Base-by-base conservation (phyloP, 1,284 basidiomycete species). In the Hypsizygus ulmarius region DNA sequence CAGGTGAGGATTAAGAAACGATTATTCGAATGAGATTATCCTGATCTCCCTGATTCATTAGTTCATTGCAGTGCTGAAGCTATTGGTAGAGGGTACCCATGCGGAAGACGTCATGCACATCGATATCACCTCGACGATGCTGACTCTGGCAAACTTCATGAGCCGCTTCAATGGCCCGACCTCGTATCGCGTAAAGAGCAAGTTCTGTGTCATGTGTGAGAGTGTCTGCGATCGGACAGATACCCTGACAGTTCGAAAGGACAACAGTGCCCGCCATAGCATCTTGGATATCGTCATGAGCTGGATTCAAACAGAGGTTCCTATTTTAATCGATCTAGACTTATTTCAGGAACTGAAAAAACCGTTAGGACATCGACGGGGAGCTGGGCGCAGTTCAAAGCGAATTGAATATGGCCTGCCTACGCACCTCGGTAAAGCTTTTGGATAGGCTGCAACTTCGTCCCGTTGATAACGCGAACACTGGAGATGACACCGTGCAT, bases 141-240 rank as follows among this genome's bases (percentile, higher is more conserved):
- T 77, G 33, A 72, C 80, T 0, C 70, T 93, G 32, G 83, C 83
- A 0, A 71, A 71, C 11, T 84, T 90, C 63, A 80, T 91, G 45
- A 73, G 81, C 40, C 78, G 82, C 12, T 82, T 86, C 50, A 72
- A 73, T 39, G 78, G 81, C 32, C 67, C 75, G 3, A 65, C 70
- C 3, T 74, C 78, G 0, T 73, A 79, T 44, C 79, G 89, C 5
- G 73, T 90, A 57, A 87, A 87, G 62, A 73, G 81, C 61, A 90
- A 85, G 64, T 92, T 88, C 60, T 93, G 89, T 58, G 66, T 72
- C 33, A 74, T 94, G 37, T 82, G 83, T 55, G 89, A 90, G 53
- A 75, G 74, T 29, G 76, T 87, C 3, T 83, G 85, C 58, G 73
- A 75, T 34, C 80, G 83, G 19, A 72, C 74, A 0, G 84, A 87